Evolutionary conservation across 495 filamentous ascomycete species (phyloP), one percentile per base, ranked within the genome.

Genomic region (Friedmanniomyces simplex): DNA sequence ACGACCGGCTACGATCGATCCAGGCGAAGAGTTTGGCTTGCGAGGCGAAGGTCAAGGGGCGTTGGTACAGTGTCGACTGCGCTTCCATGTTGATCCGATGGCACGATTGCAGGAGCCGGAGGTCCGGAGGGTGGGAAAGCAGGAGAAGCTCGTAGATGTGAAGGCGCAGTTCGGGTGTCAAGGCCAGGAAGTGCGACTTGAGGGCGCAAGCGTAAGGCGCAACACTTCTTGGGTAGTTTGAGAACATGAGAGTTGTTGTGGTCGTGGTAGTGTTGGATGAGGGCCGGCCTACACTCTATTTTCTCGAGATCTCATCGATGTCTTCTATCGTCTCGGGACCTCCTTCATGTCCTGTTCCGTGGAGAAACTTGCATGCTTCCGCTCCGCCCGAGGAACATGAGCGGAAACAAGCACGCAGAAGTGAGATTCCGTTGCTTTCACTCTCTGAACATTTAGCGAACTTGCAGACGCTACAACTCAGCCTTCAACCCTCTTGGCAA

Each of bases 61-160:
- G 57, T 41, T 28, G 54, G 24, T 58, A 61, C 1, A 57, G 32
- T 1, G 13, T 34, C 2, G 24, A 1, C 32, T 48, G 53, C 16
- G 54, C 47, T 26, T 61, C 59, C 43, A 52, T 61, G 46, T 45
- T 57, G 53, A 57, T 48, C 21, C 43, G 47, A 1, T 20, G 22
- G 21, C 48, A 32, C 2, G 47, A 48, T 21, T 26, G 54, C 10
- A 53, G 37, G 6, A 57, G 22, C 4, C 1, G 7, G n/a, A 51
- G 32, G 32, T 37, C 25, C 2, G 8, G 2, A 2, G 20, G 16
- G 18, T 7, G 5, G 1, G 18, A 14, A 3, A 55, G 41, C 10
- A 60, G 28, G 14, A 34, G 52, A 13, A 14, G 21, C n/a, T 37
- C 26, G 45, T 55, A 60, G 28, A 60, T 50, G 7, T 20, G 12